Evolutionary conservation across 1,284 basidiomycete genomes (phyloP).

Genomic region (Ganoderma sinense): DNA sequence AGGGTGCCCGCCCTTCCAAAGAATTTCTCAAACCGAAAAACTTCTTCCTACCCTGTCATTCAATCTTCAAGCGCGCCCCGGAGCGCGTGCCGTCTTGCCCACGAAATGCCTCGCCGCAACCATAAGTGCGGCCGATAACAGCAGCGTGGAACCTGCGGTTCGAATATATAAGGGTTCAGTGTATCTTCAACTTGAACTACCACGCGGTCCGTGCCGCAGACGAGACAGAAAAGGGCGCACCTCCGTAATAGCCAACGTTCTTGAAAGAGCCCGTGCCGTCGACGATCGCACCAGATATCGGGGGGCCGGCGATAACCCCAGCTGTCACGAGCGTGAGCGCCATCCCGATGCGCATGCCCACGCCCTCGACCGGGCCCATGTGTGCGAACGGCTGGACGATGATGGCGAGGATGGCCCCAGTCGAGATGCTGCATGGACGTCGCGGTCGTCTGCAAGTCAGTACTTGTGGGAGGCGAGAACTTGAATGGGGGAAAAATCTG

Average conservation of each 20-base stretch:
- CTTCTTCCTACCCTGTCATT: neutral
- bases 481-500: neutral
- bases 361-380: slow-evolving; percentile 60
- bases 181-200: neutral
- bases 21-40: neutral
- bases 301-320: slow-evolving; percentile 55
- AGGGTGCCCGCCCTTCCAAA: neutral
- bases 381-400: slow-evolving; percentile 59
- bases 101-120: neutral
- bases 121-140: neutral
- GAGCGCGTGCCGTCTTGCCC: too few species aligned
- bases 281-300: slow-evolving; percentile 60
- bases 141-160: neutral
- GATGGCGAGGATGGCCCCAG: slow-evolving; percentile 63
- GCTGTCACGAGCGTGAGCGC: slow-evolving; percentile 53
- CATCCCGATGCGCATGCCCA: slow-evolving; percentile 62
- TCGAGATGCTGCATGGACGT: slow-evolving; percentile 57
- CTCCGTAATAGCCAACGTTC: slow-evolving; percentile 58
- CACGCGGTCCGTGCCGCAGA: neutral
- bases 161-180: neutral
- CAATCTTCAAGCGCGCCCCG: neutral
- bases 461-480: too few species aligned
- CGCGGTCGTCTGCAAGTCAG: slow-evolving; percentile 35
- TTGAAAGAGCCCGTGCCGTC: slow-evolving; percentile 48
- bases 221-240: neutral